These are phyloP conservation scores for Takashimella koratensis DNA, from an alignment of 1,284 basidiomycete species.

Conservation along the genomic window DNA sequence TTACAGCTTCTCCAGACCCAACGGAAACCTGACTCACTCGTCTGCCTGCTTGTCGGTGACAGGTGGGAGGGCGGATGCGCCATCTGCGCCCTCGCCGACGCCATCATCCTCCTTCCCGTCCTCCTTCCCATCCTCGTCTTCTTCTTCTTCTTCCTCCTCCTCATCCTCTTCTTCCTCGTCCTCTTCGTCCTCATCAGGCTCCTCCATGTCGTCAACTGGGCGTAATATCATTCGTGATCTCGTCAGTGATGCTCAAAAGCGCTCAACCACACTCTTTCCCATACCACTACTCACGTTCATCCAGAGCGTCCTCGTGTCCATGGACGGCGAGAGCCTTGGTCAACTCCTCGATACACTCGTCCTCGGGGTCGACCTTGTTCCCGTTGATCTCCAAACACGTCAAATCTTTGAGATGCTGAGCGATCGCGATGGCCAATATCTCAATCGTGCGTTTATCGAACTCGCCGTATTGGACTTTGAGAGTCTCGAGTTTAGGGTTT, in stretches of 20 bases:
- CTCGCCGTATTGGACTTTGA: conserved; percentile 88
- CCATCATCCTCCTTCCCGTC: conserved; percentile 35
- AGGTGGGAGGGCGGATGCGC: conserved; percentile 20
- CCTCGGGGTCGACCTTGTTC: conserved; percentile 79
- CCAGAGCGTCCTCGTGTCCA: conserved; percentile 76
- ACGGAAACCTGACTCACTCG: no score
- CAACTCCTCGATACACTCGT: conserved; percentile 66
- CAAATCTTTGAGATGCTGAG: conserved; percentile 58
- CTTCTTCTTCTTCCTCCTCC: conserved; percentile 42
- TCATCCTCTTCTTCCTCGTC: conserved; percentile 49
- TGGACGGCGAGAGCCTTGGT: conserved; percentile 64
- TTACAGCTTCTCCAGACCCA: no score
- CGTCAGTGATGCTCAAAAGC: no score
- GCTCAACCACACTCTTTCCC: no score
- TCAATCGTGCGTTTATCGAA: conserved; percentile 68
- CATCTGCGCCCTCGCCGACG: conserved; percentile 28
- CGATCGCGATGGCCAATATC: conserved; percentile 64
- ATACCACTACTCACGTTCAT: conserved; percentile 56
- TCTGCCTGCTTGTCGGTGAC: conserved; percentile 38
- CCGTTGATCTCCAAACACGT: conserved; percentile 76
- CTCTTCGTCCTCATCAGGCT: conserved; percentile 54
- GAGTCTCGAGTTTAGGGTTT: conserved; percentile 66
- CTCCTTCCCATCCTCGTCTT: conserved; percentile 47
- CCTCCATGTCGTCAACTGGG: conserved; percentile 63
- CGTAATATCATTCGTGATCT: no score